A percentile compares a stretch with the other conserved stretches of the same genome.
Conservation (phyloP, 2,329 filamentous ascomycete species). For the Cryoendolithus antarcticus region DNA sequence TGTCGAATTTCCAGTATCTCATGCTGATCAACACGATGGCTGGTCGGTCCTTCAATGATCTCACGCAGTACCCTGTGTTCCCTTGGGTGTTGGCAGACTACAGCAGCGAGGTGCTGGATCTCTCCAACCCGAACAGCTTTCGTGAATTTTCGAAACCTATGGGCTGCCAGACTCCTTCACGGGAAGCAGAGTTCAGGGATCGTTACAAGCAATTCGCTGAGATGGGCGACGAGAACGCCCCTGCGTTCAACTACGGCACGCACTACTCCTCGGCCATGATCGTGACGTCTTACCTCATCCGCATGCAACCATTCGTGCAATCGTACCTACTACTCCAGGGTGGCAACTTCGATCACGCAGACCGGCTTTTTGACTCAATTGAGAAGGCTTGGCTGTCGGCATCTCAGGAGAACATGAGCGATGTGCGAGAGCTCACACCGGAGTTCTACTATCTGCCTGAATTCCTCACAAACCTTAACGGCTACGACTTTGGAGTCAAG, state of each 20-base stretch:
- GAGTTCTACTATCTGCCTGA: conserved; percentile 97
- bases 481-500: conserved; percentile 81
- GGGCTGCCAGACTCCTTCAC: conserved; percentile 70
- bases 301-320: conserved; percentile 89
- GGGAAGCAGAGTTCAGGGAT: conserved; percentile 69
- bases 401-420: conserved; percentile 78
- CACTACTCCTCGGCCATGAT: conserved; percentile 99
- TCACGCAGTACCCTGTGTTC: conserved; percentile 96
- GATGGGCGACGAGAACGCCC: conserved; percentile 63
- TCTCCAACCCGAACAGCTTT: conserved; percentile 73
- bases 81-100: conserved; percentile 97
- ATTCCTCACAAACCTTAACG: conserved; percentile 86
- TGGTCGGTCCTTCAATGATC: conserved; percentile 89
- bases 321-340: conserved; percentile 90
- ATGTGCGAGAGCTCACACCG: conserved; percentile 87
- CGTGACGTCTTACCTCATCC: conserved; percentile 89
- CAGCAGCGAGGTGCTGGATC: conserved; percentile 79
- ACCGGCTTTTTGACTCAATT: conserved; percentile 88
- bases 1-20: conserved; percentile 96
- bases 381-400: conserved; percentile 84
- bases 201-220: conserved; percentile 80
- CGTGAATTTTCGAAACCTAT: conserved; percentile 90
- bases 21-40: conserved; percentile 99
- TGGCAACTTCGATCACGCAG: conserved; percentile 91
- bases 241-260: conserved; percentile 92